phyloP scores from a whole-genome alignment of 495 filamentous ascomycete genomes.

The Aspergillus hancockii region DNA sequence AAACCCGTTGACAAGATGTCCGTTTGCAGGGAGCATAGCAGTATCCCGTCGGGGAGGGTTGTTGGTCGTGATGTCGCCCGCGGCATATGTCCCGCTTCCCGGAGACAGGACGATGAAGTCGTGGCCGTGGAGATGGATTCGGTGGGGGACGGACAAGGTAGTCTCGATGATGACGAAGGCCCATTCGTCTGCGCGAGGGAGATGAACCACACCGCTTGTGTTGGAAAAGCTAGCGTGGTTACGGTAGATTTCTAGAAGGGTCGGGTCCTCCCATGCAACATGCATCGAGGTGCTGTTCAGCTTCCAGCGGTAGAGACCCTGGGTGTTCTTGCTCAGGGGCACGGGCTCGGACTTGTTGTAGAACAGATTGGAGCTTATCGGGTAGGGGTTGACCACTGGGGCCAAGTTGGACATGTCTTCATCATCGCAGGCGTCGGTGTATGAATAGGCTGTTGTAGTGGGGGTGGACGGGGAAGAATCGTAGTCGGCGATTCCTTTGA shows the following conservation, averaged over 20 bases:
- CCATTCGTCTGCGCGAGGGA: slow-evolving; percentile 64
- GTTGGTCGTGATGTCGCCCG: slow-evolving; percentile 13
- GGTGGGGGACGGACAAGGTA: slow-evolving; percentile 66
- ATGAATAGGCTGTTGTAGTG: slow-evolving; percentile 29
- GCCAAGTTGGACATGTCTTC: slow-evolving; percentile 36
- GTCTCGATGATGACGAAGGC: slow-evolving; percentile 50
- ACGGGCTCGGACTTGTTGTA: slow-evolving; percentile 20
- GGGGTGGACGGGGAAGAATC: slow-evolving; percentile 39
- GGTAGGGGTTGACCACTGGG: slow-evolving; percentile 38
- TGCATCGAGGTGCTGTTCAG: slow-evolving; percentile 32
- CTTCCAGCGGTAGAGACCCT: slow-evolving; percentile 26
- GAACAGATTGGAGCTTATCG: slow-evolving; percentile 15
- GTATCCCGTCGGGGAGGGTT: slow-evolving; percentile 62
- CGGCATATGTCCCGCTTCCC: slow-evolving; percentile 31
- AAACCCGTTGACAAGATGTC: slow-evolving; percentile 51
- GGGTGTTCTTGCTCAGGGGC: slow-evolving; percentile 12
- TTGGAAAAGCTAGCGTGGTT: slow-evolving; percentile 17
- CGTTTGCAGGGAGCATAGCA: slow-evolving; percentile 52
- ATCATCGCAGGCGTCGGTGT: slow-evolving; percentile 36
- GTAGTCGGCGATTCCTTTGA: slow-evolving; percentile 61
- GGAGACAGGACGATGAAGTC: slow-evolving; percentile 59
- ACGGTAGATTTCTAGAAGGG: slow-evolving; percentile 25
- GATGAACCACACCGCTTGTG: slow-evolving; percentile 33
- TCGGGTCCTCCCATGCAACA: slow-evolving; percentile 30
- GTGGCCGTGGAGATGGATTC: slow-evolving; percentile 86